Base-by-base conservation (phyloP, 2,329 filamentous ascomycete species). In the Fusarium nygamai region DNA sequence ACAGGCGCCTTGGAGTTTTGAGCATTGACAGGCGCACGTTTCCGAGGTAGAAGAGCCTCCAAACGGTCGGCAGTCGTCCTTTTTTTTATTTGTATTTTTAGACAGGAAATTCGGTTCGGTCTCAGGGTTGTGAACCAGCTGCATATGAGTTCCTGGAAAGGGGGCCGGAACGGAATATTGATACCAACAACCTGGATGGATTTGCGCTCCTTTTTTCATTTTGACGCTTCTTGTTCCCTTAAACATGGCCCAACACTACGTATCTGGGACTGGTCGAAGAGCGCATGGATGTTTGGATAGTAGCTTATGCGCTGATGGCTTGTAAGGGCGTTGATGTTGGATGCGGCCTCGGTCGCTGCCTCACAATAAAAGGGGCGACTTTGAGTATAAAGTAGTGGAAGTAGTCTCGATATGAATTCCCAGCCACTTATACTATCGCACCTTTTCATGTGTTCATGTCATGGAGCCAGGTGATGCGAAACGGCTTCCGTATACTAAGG, bases 1-100 rank as follows among this genome's bases (percentile, higher is more conserved):
- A 79, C 58, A 69, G 78, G 78, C 78, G 78, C 67, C 64, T 64
- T 53, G 78, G 78, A 79, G 78, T 78, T 72, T 68, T 64, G 75
- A 48, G 75, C 69, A 78, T 77, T 53, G 59, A 48, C 67, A 71
- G 65, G 51, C 54, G 61, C 64, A 67, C 50, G 43, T 60, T 73
- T 70, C 33, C 69, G 71, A 74, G 72, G 61, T 27, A 33, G 9
- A 50, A 56, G 36, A 62, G 38, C 50, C 68, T 61, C 59, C 59
- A 64, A 70, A 64, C 47, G 24, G 65, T 24, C 41, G 61, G 46
- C 62, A 33, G 57, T 53, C 24, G 51, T 69, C 51, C 24, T n/a
- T n/a, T 53, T 22, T 63, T 62, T 61, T 50, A 47, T 69, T n/a
- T 66, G 56, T 63, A 58, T 70, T 64, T 57, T 69, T 78, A 78